phyloP scores from a whole-genome alignment of 2,329 filamentous ascomycete genomes.

The Scedosporium apiospermum region DNA sequence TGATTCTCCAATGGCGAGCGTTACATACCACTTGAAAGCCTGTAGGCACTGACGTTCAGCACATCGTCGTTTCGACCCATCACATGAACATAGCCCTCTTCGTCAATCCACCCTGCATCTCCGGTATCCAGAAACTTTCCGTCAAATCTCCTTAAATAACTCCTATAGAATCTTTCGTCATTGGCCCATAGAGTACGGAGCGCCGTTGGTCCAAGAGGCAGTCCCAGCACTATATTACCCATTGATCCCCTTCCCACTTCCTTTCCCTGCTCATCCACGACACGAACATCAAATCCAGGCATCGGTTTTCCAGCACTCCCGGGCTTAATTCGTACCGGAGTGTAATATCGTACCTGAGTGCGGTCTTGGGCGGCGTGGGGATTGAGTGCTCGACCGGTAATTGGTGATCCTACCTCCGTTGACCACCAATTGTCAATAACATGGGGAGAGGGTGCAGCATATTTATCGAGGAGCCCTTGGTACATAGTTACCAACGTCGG shows the following conservation, averaged over 20 bases:
- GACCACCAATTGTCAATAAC: slow-evolving; percentile 55
- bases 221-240: slow-evolving; percentile 83
- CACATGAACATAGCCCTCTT: slow-evolving; percentile 56
- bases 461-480: slow-evolving; percentile 57
- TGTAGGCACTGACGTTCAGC: slow-evolving; percentile 91
- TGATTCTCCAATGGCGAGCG: not conserved
- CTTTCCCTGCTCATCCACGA: slow-evolving; percentile 71
- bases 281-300: slow-evolving; percentile 80
- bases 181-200: slow-evolving; percentile 83
- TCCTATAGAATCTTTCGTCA: slow-evolving; percentile 73
- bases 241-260: slow-evolving; percentile 64
- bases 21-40: slow-evolving; percentile 69
- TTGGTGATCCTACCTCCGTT: slow-evolving; percentile 48
- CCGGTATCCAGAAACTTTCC: slow-evolving; percentile 86
- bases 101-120: slow-evolving; percentile 78
- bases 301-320: slow-evolving; percentile 85
- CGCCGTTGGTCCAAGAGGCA: slow-evolving; percentile 76
- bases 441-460: slow-evolving; percentile 53
- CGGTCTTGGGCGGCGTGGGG: slow-evolving; percentile 51
- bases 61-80: slow-evolving; percentile 71
- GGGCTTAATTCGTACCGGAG: slow-evolving; percentile 51
- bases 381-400: slow-evolving; percentile 43
- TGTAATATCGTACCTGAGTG: slow-evolving; percentile 24
- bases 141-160: slow-evolving; percentile 73
- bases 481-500: slow-evolving; percentile 77